A percentile compares a stretch with the other conserved stretches of the same genome.
Conservation (phyloP, 108 stramenopile genomes). For the Fragilaria radians region DNA sequence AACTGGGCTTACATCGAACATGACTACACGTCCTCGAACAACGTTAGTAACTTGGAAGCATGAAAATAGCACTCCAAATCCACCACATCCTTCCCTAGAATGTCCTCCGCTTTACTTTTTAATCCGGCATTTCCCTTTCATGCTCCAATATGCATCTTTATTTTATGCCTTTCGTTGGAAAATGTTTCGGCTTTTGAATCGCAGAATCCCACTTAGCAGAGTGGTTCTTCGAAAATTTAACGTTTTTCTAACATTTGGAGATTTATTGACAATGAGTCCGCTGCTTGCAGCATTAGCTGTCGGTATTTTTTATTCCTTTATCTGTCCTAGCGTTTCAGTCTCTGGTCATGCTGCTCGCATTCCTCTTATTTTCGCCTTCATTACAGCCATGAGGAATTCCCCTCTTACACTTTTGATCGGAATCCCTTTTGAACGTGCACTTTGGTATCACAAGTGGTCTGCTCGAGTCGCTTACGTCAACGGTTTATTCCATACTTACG, state of each 20-base stretch:
- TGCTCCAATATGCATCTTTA: conserved; percentile 2
- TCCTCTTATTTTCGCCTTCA: conserved; percentile 16
- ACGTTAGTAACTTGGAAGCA: not conserved
- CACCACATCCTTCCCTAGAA: conserved; percentile 10
- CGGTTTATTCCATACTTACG: conserved; percentile 30
- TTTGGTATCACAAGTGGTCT: conserved; percentile 41
- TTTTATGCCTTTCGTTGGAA: conserved; percentile 9
- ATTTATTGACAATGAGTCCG: conserved; percentile 9
- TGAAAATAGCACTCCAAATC: conserved; percentile 6
- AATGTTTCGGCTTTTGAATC: conserved; percentile 7
- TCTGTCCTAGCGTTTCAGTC: conserved; percentile 10
- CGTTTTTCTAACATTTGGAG: conserved; percentile 16
- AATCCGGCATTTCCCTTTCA: not conserved
- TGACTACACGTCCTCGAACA: no score
- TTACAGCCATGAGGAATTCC: conserved; percentile 36
- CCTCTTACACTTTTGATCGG: conserved; percentile 32
- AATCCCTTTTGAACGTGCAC: conserved; percentile 45
- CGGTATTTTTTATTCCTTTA: conserved; percentile 5
- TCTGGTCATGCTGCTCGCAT: conserved; percentile 14
- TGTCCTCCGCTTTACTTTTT: conserved; percentile 19
- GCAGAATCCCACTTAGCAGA: not conserved
- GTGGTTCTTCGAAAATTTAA: conserved; percentile 4
- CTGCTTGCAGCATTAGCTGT: conserved; percentile 1
- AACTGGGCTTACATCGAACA: no score
- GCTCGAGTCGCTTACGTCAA: conserved; percentile 16